Percentiles rank a stretch among this genome's conserved stretches.
Evolutionary conservation across 192 early-diverging fungal species (phyloP).

Genomic region (Coemansia sp.): DNA sequence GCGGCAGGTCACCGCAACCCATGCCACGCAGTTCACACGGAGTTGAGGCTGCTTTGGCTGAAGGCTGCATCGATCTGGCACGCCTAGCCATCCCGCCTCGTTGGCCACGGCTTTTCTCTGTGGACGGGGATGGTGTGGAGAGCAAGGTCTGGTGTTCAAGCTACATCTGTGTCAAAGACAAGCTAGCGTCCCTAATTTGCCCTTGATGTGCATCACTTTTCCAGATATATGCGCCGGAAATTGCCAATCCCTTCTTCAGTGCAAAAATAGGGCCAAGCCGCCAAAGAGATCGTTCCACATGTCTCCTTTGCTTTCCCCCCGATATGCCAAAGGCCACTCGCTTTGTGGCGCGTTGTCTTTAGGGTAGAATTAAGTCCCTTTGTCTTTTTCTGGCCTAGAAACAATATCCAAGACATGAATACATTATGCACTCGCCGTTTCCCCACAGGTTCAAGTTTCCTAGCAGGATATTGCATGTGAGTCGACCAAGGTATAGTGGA

Average conservation of each 20-base stretch:
- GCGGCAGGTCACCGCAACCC: neutral
- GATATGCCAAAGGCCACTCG: neutral
- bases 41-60: neutral
- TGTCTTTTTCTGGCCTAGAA: neutral
- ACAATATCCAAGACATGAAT: neutral
- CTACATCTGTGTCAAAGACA: neutral
- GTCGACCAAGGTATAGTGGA: neutral
- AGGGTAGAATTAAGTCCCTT: neutral
- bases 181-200: neutral
- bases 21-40: neutral
- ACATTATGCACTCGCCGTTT: neutral
- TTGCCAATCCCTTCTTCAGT: constrained; percentile 3
- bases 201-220: neutral
- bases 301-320: constrained; percentile 2
- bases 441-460: neutral
- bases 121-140: neutral
- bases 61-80: neutral
- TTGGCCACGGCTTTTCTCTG: neutral
- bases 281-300: constrained; percentile 7
- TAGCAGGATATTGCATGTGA: neutral
- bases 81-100: neutral
- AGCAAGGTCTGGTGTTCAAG: neutral
- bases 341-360: constrained; percentile 1
- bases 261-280: neutral
- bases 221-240: constrained; percentile 4